Conservation (phyloP, 768 basidiomycete species). For the Lentinula guzmanii region DNA sequence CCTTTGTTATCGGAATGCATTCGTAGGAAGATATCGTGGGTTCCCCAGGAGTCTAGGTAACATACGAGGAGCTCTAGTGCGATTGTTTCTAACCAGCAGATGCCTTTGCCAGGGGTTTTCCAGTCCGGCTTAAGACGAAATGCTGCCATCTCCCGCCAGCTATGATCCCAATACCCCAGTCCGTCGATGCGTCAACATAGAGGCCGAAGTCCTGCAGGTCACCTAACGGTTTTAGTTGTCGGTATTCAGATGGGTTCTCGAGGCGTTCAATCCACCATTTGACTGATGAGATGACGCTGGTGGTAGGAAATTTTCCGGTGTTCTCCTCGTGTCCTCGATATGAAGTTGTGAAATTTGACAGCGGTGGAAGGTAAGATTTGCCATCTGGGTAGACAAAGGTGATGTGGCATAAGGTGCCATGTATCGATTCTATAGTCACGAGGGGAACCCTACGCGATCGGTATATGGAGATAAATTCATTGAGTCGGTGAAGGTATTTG, state of each 20-base stretch:
- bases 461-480: too few species aligned
- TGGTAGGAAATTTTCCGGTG: too few species aligned
- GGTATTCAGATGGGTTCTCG: not conserved
- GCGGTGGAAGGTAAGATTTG: too few species aligned
- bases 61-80: conserved; percentile 13
- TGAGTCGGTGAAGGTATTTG: too few species aligned
- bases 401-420: too few species aligned
- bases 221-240: conserved; percentile 10
- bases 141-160: conserved; percentile 19
- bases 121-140: conserved; percentile 15
- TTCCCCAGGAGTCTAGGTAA: conserved; percentile 6
- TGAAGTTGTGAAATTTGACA: too few species aligned
- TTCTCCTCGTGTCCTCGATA: too few species aligned
- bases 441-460: too few species aligned
- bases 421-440: too few species aligned
- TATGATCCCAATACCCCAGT: conserved; percentile 33
- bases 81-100: conserved; percentile 19
- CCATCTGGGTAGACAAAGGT: too few species aligned
- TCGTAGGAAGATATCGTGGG: conserved; percentile 15
- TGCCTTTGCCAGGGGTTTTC: conserved; percentile 12
- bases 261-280: conserved; percentile 23
- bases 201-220: conserved; percentile 12
- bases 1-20: conserved; percentile 29
- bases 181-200: conserved; percentile 31
- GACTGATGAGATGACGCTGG: conserved; percentile 23